Conservation (phyloP, 2,329 filamentous ascomycete species). For the Aspergillus texensis region DNA sequence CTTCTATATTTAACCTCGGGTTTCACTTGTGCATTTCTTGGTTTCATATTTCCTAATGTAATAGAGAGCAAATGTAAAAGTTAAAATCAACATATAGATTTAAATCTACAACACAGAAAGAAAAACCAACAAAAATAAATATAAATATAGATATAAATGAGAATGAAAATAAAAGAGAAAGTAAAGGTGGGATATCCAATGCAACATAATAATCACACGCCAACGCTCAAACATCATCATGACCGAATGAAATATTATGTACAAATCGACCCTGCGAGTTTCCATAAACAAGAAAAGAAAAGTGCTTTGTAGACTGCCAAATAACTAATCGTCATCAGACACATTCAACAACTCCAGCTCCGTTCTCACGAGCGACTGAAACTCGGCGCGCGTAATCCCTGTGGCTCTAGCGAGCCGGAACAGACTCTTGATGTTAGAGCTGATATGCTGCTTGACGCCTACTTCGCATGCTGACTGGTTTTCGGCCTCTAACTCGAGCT, state of each 20-base stretch:
- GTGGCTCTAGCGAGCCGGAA: slow-evolving; percentile 62
- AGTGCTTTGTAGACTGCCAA: neutral
- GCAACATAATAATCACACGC: slow-evolving; percentile 14
- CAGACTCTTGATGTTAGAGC: slow-evolving; percentile 65
- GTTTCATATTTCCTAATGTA: neutral
- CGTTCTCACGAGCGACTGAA: slow-evolving; percentile 60
- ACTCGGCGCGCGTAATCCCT: slow-evolving; percentile 62
- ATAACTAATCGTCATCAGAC: slow-evolving; percentile 48
- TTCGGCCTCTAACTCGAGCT: slow-evolving; percentile 57
- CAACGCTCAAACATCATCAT: slow-evolving; percentile 17
- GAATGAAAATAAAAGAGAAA: neutral
- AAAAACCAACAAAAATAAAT: too few species aligned
- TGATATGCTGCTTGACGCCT: slow-evolving; percentile 65
- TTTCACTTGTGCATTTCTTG: neutral
- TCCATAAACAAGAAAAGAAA: neutral
- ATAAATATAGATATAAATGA: neutral
- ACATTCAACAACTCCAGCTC: slow-evolving; percentile 62
- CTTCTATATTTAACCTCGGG: neutral
- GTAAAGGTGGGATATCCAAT: neutral
- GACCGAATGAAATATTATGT: slow-evolving; percentile 13
- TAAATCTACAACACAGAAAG: neutral
- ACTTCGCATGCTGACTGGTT: slow-evolving; percentile 58
- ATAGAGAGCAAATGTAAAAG: neutral
- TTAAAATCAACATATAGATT: neutral
- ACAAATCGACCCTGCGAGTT: neutral